A percentile compares a stretch with the other conserved stretches of the same genome.
Conservation (phyloP, 148 eudicot species). For the Fagopyrum tataricum region DNA sequence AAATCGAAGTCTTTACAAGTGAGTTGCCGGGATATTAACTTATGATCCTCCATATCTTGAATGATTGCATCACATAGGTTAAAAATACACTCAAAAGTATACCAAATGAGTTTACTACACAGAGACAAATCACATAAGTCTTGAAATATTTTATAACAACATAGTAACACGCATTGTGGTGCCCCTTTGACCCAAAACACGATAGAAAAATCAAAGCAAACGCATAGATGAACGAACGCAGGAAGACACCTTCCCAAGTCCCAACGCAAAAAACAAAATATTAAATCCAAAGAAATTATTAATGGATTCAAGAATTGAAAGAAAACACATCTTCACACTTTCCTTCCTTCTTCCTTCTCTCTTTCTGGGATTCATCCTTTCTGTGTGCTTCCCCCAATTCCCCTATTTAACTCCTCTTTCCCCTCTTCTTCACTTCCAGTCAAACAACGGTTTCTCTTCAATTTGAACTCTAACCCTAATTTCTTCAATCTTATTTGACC, state of each 20-base stretch:
- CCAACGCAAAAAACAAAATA: not conserved
- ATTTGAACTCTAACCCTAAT: not conserved
- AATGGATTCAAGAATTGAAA: not conserved
- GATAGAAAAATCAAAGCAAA: not conserved
- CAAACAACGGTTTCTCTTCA: slow-evolving; percentile 6
- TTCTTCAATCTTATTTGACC: not conserved
- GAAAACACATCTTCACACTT: slow-evolving; percentile 11
- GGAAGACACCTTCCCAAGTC: not conserved
- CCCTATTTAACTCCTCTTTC: not conserved
- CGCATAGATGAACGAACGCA: not conserved
- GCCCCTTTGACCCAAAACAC: not conserved
- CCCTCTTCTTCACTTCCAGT: not conserved
- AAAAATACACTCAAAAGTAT: not conserved
- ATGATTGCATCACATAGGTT: not conserved
- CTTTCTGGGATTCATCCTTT: slow-evolving; percentile 9
- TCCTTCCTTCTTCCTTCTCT: slow-evolving; percentile 11
- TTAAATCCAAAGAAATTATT: not conserved
- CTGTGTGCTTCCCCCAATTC: not conserved
- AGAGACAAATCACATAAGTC: not conserved
- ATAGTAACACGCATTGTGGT: not conserved
- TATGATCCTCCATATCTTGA: not conserved
- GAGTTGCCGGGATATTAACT: not conserved
- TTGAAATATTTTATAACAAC: no score
- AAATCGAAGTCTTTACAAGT: not conserved
- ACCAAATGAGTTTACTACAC: not conserved